phyloP scores from a whole-genome alignment of 2,329 filamentous ascomycete species.

The Ophiostoma novo-ulmi region DNA sequence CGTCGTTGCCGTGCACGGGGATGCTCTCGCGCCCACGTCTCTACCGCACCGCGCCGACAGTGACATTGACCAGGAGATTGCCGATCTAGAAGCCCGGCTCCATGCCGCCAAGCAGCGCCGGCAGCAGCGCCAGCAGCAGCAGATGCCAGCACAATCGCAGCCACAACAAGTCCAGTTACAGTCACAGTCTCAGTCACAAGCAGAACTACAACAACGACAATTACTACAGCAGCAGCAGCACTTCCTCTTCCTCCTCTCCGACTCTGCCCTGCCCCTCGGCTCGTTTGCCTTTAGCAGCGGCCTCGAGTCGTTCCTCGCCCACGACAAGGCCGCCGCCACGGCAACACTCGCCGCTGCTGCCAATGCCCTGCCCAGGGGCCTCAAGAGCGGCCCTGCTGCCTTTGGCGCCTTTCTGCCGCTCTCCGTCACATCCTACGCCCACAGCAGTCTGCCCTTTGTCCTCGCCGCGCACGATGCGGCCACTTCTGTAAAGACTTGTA shows the following conservation, averaged over 20 bases:
- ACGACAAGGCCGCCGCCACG: conserved; percentile 38
- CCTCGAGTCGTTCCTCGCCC: conserved; percentile 75
- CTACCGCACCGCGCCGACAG: conserved; percentile 25
- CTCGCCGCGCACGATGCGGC: conserved; percentile 56
- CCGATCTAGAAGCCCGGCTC: conserved; percentile 49
- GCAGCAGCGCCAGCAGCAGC: neutral
- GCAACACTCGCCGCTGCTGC: neutral
- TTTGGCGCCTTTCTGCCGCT: conserved; percentile 63
- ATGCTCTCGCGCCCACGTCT: neutral
- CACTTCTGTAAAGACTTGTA: neutral
- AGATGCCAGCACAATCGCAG: neutral
- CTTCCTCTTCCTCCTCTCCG: conserved; percentile 69
- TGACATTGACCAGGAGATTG: conserved; percentile 49
- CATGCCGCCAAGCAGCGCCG: conserved; percentile 41
- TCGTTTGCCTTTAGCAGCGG: conserved; percentile 85
- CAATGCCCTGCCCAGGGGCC: conserved; percentile 15
- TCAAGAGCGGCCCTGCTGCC: conserved; percentile 36
- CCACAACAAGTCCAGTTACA: neutral
- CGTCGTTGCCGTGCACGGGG: neutral
- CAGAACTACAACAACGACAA: too few relatives aligned
- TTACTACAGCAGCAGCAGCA: conserved; percentile 42
- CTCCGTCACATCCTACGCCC: conserved; percentile 65
- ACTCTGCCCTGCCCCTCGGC: conserved; percentile 75
- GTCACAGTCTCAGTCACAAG: conserved; percentile 14
- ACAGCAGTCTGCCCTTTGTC: conserved; percentile 68